Percentiles rank a stretch among this genome's conserved stretches.
Conservation (phyloP, 345 rosid species). For the Rhizophora mangle region DNA sequence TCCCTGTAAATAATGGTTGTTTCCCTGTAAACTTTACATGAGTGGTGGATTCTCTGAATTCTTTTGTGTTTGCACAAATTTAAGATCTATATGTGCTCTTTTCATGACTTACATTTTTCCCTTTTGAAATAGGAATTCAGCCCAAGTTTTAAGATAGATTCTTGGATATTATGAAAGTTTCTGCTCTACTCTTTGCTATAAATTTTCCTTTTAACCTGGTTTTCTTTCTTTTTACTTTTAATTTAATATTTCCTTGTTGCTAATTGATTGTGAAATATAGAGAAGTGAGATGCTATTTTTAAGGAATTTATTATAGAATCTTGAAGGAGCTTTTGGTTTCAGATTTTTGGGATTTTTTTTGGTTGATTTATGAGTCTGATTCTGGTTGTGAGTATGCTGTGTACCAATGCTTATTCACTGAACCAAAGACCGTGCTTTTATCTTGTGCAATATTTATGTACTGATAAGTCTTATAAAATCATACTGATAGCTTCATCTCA, state of each 20-base stretch:
- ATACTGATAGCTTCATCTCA: constrained; percentile 20
- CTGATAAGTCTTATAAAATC: constrained; percentile 1
- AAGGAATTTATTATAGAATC: background rate
- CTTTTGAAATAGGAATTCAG: background rate
- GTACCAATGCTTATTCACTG: background rate
- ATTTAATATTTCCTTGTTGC: background rate
- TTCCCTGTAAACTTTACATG: background rate
- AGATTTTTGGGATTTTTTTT: background rate
- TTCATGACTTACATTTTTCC: background rate
- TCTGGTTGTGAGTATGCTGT: background rate
- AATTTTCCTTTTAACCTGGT: background rate
- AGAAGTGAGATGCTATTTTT: background rate
- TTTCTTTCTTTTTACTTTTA: background rate
- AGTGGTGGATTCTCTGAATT: background rate
- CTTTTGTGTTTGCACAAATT: background rate
- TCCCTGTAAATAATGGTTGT: background rate
- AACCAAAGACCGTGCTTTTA: background rate
- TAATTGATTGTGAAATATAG: background rate
- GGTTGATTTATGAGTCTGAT: background rate
- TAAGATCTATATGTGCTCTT: background rate
- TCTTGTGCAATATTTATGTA: background rate
- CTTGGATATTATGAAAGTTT: background rate
- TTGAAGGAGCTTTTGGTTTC: background rate
- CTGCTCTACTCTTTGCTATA: background rate
- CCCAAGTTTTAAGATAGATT: background rate